These are phyloP conservation scores for Chloris gayana DNA, from an alignment of 176 grass and related monocot genomes.

Conservation along the genomic window DNA sequence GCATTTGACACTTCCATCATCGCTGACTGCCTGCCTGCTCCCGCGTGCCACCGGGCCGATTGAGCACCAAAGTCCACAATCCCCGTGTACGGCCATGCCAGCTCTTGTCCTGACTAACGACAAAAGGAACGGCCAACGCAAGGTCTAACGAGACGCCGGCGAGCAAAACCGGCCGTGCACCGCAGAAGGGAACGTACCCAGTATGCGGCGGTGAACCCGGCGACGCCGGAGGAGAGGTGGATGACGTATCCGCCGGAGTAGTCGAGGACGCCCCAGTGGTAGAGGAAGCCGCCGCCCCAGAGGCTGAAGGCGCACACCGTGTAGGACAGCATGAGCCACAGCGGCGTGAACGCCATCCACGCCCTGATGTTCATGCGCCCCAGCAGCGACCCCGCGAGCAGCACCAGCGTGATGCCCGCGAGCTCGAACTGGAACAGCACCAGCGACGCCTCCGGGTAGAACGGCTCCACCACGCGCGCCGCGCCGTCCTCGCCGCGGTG, in stretches of 20 bases:
- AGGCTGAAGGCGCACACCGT: constrained; percentile 75
- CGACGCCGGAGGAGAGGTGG: constrained; percentile 79
- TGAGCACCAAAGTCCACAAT: neutral
- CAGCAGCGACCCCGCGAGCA: constrained; percentile 71
- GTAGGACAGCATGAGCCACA: constrained; percentile 75
- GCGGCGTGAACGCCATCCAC: constrained; percentile 80
- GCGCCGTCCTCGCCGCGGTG: constrained; percentile 38
- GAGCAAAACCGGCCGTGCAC: neutral
- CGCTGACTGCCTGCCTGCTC: no score
- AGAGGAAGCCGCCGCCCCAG: constrained; percentile 85
- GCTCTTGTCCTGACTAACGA: neutral
- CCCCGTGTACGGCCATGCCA: neutral
- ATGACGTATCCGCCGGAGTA: constrained; percentile 95
- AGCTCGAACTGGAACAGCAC: constrained; percentile 80
- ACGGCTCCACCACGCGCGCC: constrained; percentile 46
- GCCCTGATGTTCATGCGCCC: constrained; percentile 84
- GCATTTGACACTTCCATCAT: neutral
- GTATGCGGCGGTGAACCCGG: constrained; percentile 84
- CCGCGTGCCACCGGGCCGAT: neutral
- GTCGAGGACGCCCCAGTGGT: constrained; percentile 84
- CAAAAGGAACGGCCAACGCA: neutral
- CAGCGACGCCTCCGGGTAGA: constrained; percentile 68
- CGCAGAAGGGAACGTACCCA: constrained; percentile 44
- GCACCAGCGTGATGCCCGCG: constrained; percentile 70
- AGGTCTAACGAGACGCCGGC: neutral